A percentile compares a stretch with the other conserved stretches of the same genome.
Evolutionary conservation across 192 early-diverging fungal species (phyloP).

Genomic region (Dimargaris cristalligena): DNA sequence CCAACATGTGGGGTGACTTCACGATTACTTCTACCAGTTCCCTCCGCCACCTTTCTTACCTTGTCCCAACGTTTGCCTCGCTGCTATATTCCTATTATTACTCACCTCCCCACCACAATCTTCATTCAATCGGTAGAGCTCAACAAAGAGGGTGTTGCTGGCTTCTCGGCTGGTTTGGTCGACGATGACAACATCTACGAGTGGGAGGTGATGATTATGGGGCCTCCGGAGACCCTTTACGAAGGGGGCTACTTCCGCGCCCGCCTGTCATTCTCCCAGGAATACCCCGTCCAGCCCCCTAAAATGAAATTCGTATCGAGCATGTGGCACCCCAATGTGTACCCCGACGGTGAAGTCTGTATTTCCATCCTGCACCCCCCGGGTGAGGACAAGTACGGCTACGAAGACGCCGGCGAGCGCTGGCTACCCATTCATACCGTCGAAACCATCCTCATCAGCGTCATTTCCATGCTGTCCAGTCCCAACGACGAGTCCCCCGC

Average conservation of each 20-base stretch:
- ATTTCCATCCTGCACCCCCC: constrained; percentile 84
- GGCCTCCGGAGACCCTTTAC: constrained; percentile 72
- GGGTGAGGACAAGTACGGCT: constrained; percentile 82
- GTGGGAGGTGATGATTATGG: constrained; percentile 86
- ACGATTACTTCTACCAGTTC: no score
- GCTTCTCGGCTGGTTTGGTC: constrained; percentile 83
- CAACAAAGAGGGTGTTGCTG: constrained; percentile 46
- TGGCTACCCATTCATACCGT: constrained; percentile 95
- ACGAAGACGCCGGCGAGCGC: constrained; percentile 76
- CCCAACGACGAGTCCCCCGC: constrained; percentile 95
- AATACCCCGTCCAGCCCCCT: constrained; percentile 81
- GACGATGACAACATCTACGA: constrained; percentile 74
- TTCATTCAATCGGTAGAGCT: constrained; percentile 68
- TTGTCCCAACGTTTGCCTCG: no score
- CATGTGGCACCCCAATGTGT: constrained; percentile 95
- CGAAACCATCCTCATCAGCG: constrained; percentile 77
- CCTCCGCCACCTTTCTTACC: no score
- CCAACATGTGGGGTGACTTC: no score
- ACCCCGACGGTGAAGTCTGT: constrained; percentile 78
- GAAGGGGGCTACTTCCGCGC: constrained; percentile 95
- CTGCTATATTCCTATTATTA: no score
- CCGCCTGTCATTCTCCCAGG: constrained; percentile 42
- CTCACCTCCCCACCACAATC: no score
- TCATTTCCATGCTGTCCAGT: constrained; percentile 77
- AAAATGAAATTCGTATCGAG: constrained; percentile 66